Percentiles rank a stretch among this genome's conserved stretches.
These are phyloP conservation scores for Exophiala sideris DNA, from an alignment of 2,329 filamentous ascomycete species.

Conservation along the genomic window DNA sequence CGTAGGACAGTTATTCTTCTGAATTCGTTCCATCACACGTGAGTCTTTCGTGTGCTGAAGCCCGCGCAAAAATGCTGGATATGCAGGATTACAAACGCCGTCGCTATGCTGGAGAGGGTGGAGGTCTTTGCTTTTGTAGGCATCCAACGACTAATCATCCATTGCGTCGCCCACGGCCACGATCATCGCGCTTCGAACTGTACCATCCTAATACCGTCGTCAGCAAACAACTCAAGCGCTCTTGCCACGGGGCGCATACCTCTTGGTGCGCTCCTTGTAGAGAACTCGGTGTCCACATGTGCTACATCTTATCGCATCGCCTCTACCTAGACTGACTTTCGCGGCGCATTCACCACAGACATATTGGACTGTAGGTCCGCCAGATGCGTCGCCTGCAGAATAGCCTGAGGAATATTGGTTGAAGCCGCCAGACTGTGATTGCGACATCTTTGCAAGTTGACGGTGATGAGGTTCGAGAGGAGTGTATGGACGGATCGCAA, in stretches of 20 bases:
- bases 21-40: not conserved
- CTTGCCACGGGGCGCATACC: slow-evolving; percentile 51
- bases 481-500: not conserved
- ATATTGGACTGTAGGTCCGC: slow-evolving; percentile 62
- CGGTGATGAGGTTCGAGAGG: not conserved
- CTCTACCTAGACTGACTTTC: slow-evolving; percentile 70
- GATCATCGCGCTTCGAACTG: slow-evolving; percentile 89
- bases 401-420: slow-evolving; percentile 32
- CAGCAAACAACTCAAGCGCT: not conserved
- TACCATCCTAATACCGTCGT: slow-evolving; percentile 68
- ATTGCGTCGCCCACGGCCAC: not conserved
- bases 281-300: slow-evolving; percentile 93
- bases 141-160: not conserved
- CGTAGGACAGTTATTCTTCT: not conserved
- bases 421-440: slow-evolving; percentile 46
- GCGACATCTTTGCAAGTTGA: not conserved
- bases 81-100: slow-evolving; percentile 1
- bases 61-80: too few relatives aligned
- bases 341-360: slow-evolving; percentile 81
- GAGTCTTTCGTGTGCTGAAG: too few relatives aligned
- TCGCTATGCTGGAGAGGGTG: slow-evolving; percentile 2
- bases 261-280: slow-evolving; percentile 96
- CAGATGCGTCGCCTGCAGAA: slow-evolving; percentile 36
- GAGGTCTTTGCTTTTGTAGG: not conserved
- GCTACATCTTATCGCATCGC: slow-evolving; percentile 80